Evolutionary conservation across 1,139 yeast genomes (phyloP).

Genomic region (Groenewaldozyma auringiensis): DNA sequence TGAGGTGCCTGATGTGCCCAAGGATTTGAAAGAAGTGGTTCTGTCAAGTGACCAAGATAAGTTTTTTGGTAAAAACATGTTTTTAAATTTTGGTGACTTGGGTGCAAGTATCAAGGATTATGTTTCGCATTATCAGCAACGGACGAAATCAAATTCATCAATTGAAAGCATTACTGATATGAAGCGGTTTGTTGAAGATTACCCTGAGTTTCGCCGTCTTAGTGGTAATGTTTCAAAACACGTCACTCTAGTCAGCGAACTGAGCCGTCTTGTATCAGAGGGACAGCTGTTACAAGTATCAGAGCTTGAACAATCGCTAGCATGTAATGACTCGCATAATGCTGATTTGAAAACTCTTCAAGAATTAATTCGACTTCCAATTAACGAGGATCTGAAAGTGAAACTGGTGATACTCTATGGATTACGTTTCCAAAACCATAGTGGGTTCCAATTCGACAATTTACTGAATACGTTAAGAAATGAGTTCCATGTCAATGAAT

Average conservation of each 20-base stretch:
- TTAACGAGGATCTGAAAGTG: slow-evolving; percentile 39
- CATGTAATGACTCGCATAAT: slow-evolving; percentile 56
- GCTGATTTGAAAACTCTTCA: slow-evolving; percentile 44
- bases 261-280: slow-evolving; percentile 56
- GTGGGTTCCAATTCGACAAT: slow-evolving; percentile 35
- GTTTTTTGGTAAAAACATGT: slow-evolving; percentile 75
- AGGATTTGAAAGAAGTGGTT: slow-evolving; percentile 52
- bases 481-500: slow-evolving; percentile 18
- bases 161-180: slow-evolving; percentile 77
- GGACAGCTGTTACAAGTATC: slow-evolving; percentile 74
- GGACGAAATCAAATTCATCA: slow-evolving; percentile 65
- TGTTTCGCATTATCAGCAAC: slow-evolving; percentile 73
- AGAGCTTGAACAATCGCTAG: slow-evolving; percentile 80
- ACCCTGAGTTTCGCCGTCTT: slow-evolving; percentile 84
- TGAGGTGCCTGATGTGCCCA: slow-evolving; percentile 36
- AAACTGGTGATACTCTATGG: slow-evolving; percentile 66
- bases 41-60: slow-evolving; percentile 62
- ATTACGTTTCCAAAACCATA: slow-evolving; percentile 49
- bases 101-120: slow-evolving; percentile 83
- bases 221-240: slow-evolving; percentile 91
- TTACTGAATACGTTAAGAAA: slow-evolving; percentile 35
- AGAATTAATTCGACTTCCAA: slow-evolving; percentile 32
- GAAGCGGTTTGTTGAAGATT: slow-evolving; percentile 82
- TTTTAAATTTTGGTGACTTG: slow-evolving; percentile 85
- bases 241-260: slow-evolving; percentile 79